Base-by-base conservation (phyloP, 352 stramenopile species). In the Phytophthora litchii region DNA sequence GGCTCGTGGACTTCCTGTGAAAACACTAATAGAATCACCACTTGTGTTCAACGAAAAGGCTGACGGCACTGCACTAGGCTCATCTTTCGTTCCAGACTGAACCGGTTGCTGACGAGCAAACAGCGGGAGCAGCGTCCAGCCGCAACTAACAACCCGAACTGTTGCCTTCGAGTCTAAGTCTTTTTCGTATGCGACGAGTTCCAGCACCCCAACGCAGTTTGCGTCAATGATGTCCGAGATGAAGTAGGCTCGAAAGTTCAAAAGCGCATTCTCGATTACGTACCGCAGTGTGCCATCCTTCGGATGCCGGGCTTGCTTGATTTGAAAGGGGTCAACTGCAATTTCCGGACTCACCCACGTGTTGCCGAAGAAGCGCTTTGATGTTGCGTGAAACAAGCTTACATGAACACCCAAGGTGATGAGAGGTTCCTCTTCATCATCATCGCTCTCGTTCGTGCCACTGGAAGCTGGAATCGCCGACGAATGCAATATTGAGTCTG, bases 351-450 rank as follows among this genome's bases (percentile, higher is more conserved):
- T 94, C 2, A 86, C 86, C 86, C 86, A 98, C 32, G 93, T 98
- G 34, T 95, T 97, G 3, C 93, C 93, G 57, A 97, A 98, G 67
- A 98, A 98, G 10, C 89, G 78, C 59, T 90, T 91, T 0, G 85
- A 86, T 1, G 64, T 29, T 1, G 75, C 51, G 52, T 98, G 91
- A 61, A 97, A 98, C 44, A 98, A 81, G 48, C 86, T 96, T 53
- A 97, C 74, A 21, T 96, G 87, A 0, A 93, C 73, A 10, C 86
- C 82, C 13, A 94, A 67, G 6, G 86, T 89, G 16, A 91, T 54
- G 1, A 86, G 45, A 1, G 80, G 69, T 14, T 88, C 67, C 10
- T 76, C 72, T 29, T 83, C 67, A 3, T 81, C 66, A 4, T 73
- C 67, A 29, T 73, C 61, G 16, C 67, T 67, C n/a, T 71, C 65